Base-by-base conservation (phyloP, 2,329 filamentous ascomycete species). In the Neonectria faginata region DNA sequence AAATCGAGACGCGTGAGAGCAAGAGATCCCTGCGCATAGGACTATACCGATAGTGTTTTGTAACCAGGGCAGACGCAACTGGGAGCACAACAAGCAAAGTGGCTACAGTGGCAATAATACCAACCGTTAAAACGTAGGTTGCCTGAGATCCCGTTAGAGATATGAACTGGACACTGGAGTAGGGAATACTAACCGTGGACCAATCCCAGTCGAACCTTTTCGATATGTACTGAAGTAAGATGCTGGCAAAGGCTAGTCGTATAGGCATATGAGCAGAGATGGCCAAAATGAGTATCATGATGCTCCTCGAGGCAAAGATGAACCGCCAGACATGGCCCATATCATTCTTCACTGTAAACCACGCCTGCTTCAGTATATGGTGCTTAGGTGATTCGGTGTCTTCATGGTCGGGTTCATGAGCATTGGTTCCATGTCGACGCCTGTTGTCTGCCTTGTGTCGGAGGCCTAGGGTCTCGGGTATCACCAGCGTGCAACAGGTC, bases 171-270 rank as follows among this genome's bases (percentile, higher is more conserved):
- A 25, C 2, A 0, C n/a, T 11, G 12, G 12, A 8, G 4, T 4
- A 16, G 1, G 14, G 0, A 5, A 29, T 16, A 18, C 75, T 59
- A 65, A 81, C 80, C 58, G 76, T 77, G 44, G 79, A 80, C 81
- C 83, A 84, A 8, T 79, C 80, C 79, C 85, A 83, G 31, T 75
- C 56, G 71, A 85, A 88, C 6, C 85, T 79, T 52, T 82, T 83
- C 1, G 82, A 83, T 58, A 84, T 79, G 69, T 88, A 88, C 69
- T 88, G 87, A 2, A 88, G 69, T 6, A 86, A 63, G 22, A 79
- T 78, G 25, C 77, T 73, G 0, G 76, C 44, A 5, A 79, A 58
- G 9, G 76, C 73, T 14, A 80, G 73, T 1, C 73, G 70, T 16
- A 81, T 65, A 0, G 76, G 72, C 9, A 62, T 67, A n/a, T 62